Conservation (phyloP, 1,139 yeast species). For the Kodamaea alishanica region DNA sequence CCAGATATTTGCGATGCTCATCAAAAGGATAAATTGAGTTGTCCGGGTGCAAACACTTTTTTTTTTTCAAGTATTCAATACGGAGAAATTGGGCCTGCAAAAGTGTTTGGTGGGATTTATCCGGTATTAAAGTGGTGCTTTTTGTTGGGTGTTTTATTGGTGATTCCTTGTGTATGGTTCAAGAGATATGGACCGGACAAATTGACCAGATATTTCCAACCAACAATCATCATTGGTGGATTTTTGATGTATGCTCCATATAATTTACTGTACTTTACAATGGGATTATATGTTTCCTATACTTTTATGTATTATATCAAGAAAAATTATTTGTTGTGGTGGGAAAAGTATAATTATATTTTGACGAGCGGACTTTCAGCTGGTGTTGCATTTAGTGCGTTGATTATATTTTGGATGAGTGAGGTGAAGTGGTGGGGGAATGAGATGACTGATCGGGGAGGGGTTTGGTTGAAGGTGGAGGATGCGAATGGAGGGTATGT, state of each 20-base stretch:
- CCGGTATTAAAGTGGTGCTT: slow-evolving; percentile 51
- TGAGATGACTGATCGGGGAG: slow-evolving; percentile 36
- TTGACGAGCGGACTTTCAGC: slow-evolving; percentile 52
- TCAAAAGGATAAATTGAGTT: slow-evolving; percentile 43
- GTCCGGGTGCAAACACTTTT: slow-evolving; percentile 47
- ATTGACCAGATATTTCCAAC: slow-evolving; percentile 37
- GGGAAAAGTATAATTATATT: slow-evolving; percentile 65
- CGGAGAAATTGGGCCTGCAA: slow-evolving; percentile 65
- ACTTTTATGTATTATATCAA: slow-evolving; percentile 53
- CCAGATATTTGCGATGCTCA: slow-evolving; percentile 44
- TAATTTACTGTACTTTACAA: slow-evolving; percentile 51
- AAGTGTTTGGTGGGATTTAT: slow-evolving; percentile 49
- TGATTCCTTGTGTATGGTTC: slow-evolving; percentile 39
- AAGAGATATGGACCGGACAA: slow-evolving; percentile 31
- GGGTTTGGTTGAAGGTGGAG: slow-evolving; percentile 31
- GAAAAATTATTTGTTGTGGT: slow-evolving; percentile 50
- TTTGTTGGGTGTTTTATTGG: slow-evolving; percentile 49
- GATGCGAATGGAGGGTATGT: slow-evolving; percentile 44
- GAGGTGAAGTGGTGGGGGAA: slow-evolving; percentile 61
- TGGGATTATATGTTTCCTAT: slow-evolving; percentile 47
- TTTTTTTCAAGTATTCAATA: slow-evolving; percentile 55
- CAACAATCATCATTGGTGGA: slow-evolving; percentile 48
- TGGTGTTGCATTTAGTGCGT: slow-evolving; percentile 56
- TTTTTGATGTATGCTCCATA: slow-evolving; percentile 51
- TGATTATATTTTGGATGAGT: slow-evolving; percentile 51